These are phyloP conservation scores for Taiozyma sp. DNA, from an alignment of 1,139 yeast genomes.

Conservation along the genomic window DNA sequence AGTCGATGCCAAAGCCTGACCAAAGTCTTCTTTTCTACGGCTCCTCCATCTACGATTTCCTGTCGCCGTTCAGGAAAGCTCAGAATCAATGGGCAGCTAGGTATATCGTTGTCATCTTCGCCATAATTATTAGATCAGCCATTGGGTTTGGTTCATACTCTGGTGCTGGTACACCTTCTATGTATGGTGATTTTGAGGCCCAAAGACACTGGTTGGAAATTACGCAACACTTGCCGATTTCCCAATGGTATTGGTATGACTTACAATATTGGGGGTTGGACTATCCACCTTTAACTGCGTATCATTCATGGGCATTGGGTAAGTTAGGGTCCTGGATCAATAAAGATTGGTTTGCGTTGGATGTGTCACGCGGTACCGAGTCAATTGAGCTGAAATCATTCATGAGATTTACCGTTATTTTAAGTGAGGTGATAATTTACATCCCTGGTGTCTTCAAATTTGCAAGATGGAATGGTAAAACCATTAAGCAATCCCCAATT, in stretches of 20 bases:
- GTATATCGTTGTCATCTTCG: conserved; percentile 68
- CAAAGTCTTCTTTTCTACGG: conserved; percentile 29
- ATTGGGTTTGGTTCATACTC: conserved; percentile 88
- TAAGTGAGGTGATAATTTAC: conserved; percentile 69
- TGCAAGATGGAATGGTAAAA: conserved; percentile 61
- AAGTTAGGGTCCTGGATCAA: conserved; percentile 59
- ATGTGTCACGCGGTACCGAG: conserved; percentile 72
- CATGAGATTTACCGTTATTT: conserved; percentile 75
- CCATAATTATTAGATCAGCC: conserved; percentile 73
- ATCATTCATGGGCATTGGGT: conserved; percentile 81
- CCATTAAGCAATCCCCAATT: conserved; percentile 46
- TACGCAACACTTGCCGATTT: conserved; percentile 68
- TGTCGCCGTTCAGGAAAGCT: conserved; percentile 59
- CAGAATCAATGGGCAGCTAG: conserved; percentile 90
- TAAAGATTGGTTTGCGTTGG: conserved; percentile 70
- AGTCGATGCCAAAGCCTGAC: conserved; percentile 9
- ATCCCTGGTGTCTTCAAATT: conserved; percentile 76
- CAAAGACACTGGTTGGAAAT: conserved; percentile 98
- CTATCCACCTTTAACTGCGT: conserved; percentile 96
- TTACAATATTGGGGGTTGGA: conserved; percentile 94
- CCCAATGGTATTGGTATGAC: conserved; percentile 85
- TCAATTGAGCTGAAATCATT: conserved; percentile 59
- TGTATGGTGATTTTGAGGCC: conserved; percentile 95
- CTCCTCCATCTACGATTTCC: conserved; percentile 52
- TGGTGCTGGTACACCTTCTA: conserved; percentile 63